Conservation (phyloP, 108 stramenopile species). For the Skeletonema menzelii region DNA sequence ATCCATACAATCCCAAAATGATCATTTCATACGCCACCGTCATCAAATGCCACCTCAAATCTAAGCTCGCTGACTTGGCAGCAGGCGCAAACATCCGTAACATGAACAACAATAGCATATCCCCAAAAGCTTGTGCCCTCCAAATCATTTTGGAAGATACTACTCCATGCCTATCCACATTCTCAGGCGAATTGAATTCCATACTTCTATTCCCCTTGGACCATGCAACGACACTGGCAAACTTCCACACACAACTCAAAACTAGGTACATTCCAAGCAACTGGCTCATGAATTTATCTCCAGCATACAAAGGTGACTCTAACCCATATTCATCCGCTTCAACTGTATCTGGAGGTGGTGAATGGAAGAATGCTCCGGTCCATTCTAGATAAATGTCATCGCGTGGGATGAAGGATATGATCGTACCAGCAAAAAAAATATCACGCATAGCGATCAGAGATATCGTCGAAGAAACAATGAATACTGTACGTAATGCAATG, state of each 20-base stretch:
- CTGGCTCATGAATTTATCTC: slow-evolving; percentile 81
- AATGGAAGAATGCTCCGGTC: slow-evolving; percentile 85
- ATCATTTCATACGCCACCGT: slow-evolving; percentile 80
- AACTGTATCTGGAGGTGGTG: slow-evolving; percentile 77
- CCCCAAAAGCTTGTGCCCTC: slow-evolving; percentile 67
- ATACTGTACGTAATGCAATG: slow-evolving; percentile 74
- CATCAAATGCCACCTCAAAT: slow-evolving; percentile 90
- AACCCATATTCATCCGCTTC: slow-evolving; percentile 74
- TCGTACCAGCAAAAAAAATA: slow-evolving; percentile 74
- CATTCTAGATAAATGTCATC: slow-evolving; percentile 91
- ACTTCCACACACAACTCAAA: slow-evolving; percentile 66
- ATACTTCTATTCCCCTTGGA: slow-evolving; percentile 26
- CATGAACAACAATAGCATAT: slow-evolving; percentile 59
- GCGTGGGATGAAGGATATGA: slow-evolving; percentile 73
- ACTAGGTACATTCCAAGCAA: slow-evolving; percentile 67
- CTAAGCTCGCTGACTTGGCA: slow-evolving; percentile 74
- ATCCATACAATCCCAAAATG: slow-evolving; percentile 45
- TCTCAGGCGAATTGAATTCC: slow-evolving; percentile 44
- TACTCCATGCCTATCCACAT: slow-evolving; percentile 69
- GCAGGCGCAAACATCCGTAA: slow-evolving; percentile 77
- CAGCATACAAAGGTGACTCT: slow-evolving; percentile 68
- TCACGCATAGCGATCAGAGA: slow-evolving; percentile 68
- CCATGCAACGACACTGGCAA: slow-evolving; percentile 57
- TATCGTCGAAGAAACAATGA: slow-evolving; percentile 60
- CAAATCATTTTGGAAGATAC: slow-evolving; percentile 79